Evolutionary conservation across 306 rosid species (phyloP).

Genomic region (Ziziphus jujuba): DNA sequence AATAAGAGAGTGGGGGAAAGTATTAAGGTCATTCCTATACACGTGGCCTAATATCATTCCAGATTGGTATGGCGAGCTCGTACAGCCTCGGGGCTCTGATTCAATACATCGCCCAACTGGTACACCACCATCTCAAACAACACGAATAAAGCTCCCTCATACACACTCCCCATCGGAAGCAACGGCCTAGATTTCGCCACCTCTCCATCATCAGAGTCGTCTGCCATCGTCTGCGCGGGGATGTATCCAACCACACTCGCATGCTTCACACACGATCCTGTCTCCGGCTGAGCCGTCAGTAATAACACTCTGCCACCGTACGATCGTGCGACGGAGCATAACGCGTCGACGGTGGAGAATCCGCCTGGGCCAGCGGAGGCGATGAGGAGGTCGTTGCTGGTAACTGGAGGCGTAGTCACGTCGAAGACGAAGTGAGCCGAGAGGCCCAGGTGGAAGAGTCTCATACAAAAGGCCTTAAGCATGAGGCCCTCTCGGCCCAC

Average conservation of each 20-base stretch:
- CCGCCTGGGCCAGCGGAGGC: conserved; percentile 93
- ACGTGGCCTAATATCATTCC: conserved; percentile 30
- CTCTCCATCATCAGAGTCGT: conserved; percentile 42
- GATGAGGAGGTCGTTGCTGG: conserved; percentile 60
- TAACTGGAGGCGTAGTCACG: conserved; percentile 81
- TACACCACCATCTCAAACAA: conserved; percentile 88
- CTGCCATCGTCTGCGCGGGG: conserved; percentile 93
- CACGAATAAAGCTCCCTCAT: conserved; percentile 89
- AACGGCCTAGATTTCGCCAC: conserved; percentile 48
- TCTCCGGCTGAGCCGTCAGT: conserved; percentile 81
- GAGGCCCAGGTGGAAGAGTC: conserved; percentile 73
- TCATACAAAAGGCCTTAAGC: conserved; percentile 87
- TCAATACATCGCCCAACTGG: conserved; percentile 58
- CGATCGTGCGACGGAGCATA: conserved; percentile 61
- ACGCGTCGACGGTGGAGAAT: conserved; percentile 82
- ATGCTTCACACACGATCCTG: conserved; percentile 63
- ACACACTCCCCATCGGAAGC: conserved; percentile 93
- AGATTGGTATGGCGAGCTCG: conserved; percentile 93
- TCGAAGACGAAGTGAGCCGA: conserved; percentile 76
- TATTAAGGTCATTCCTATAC: no score
- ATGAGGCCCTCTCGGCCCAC: conserved; percentile 92
- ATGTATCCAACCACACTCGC: conserved; percentile 68
- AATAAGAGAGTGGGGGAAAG: no score
- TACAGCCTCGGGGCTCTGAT: conserved; percentile 62
- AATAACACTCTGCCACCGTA: conserved; percentile 70